Percentiles rank a stretch among this genome's conserved stretches.
Conservation (phyloP, 2,329 filamentous ascomycete genomes). For the Colletotrichum phormii region DNA sequence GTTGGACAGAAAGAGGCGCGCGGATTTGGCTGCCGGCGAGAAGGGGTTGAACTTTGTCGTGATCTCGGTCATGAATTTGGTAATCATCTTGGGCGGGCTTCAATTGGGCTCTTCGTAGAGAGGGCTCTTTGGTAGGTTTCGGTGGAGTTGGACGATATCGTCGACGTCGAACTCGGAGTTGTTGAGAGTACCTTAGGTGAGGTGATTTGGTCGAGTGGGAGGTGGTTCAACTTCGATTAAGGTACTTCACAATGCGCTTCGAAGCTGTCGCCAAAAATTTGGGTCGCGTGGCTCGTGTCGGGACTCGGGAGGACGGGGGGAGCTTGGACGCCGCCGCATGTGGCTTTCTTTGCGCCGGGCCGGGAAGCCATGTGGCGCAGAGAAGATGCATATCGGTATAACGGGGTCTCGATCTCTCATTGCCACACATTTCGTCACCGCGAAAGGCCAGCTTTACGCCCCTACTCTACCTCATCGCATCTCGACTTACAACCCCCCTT, state of each 20-base stretch:
- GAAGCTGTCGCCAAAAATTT: constrained; percentile 37
- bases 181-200: no score
- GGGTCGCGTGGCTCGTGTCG: constrained; percentile 24
- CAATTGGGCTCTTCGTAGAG: neutral
- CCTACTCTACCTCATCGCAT: neutral
- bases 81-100: constrained; percentile 75
- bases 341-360: neutral
- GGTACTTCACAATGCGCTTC: neutral
- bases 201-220: neutral
- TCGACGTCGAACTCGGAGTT: no score
- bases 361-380: neutral
- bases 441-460: constrained; percentile 38
- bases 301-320: constrained; percentile 13
- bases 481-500: neutral
- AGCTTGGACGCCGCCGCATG: constrained; percentile 29
- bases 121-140: no score
- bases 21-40: constrained; percentile 80
- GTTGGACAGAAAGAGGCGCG: constrained; percentile 86
- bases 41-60: constrained; percentile 94
- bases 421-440: constrained; percentile 39
- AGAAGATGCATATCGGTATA: neutral
- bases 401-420: neutral
- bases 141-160: no score
- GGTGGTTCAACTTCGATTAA: neutral
- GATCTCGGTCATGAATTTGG: constrained; percentile 87